Evolutionary conservation across 2,329 filamentous ascomycete genomes (phyloP).

Genomic region (Scedosporium apiospermum): DNA sequence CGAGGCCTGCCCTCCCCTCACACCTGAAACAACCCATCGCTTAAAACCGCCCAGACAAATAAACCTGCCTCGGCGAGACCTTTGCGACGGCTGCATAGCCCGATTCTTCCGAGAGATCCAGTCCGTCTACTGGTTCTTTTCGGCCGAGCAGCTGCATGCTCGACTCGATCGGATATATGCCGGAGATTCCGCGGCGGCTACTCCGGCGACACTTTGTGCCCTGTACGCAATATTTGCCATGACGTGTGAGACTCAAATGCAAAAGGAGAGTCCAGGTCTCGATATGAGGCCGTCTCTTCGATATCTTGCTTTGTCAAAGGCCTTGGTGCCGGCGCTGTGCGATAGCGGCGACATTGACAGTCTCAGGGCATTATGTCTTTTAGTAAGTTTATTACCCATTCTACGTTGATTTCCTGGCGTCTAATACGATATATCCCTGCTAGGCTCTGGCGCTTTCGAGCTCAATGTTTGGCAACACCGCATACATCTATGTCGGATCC

Average conservation of each 20-base stretch:
- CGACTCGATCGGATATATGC: constrained; percentile 16
- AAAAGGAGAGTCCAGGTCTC: constrained; percentile 1
- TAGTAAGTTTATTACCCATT: constrained; percentile 9
- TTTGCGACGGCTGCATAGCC: constrained; percentile 17
- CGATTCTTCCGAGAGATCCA: constrained; percentile 19
- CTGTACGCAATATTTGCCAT: constrained; percentile 17
- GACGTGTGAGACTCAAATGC: constrained; percentile 17
- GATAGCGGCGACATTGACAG: constrained; percentile 17
- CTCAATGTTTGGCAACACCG: constrained; percentile 16
- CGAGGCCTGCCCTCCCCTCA: constrained; percentile 9
- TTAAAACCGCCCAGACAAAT: constrained; percentile 11
- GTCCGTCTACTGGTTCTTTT: constrained; percentile 19
- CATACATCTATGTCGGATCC: constrained; percentile 17
- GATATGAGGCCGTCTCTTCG: constrained; percentile 8
- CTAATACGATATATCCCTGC: background rate
- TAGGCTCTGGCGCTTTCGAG: constrained; percentile 15
- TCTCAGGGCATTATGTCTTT: constrained; percentile 16
- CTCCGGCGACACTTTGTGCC: constrained; percentile 15
- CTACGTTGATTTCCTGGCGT: background rate
- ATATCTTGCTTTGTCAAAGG: constrained; percentile 17
- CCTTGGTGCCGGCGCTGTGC: constrained; percentile 14
- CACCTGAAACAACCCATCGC: constrained; percentile 9
- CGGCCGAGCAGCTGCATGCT: constrained; percentile 16
- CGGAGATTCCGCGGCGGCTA: constrained; percentile 14
- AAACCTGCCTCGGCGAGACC: constrained; percentile 16